Base-by-base conservation (phyloP, 345 rosid genomes). In the Populus euphratica region DNA sequence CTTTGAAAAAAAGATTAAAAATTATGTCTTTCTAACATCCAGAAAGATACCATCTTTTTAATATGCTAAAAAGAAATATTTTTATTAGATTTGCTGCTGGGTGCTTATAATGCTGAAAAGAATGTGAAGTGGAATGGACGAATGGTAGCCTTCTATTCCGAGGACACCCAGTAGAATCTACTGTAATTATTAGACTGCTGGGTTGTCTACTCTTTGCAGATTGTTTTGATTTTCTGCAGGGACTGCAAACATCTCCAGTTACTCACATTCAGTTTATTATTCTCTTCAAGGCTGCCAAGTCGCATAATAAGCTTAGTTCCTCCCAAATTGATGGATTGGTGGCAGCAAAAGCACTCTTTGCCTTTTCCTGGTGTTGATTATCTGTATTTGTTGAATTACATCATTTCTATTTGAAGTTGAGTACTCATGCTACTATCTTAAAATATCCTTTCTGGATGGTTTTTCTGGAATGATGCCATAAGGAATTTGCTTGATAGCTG, bases 161-260 rank as follows among this genome's bases (percentile, higher is more conserved):
- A 41, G 67, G 72, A 41, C 43, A 64, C 13, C 20, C 18, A 18
- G 49, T 35, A 20, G 36, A 12, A 20, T 67, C 47, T 11, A 59
- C 25, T 66, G 69, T 61, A 59, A 69, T 35, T 76, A 41, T 38
- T 8, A 61, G 47, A 23, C 56, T 17, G 62, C 23, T 61, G 70
- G 75, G 1, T 25, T 66, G 63, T 50, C 35, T 54, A 5, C 25
- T 76, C 11, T 49, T 69, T 62, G 66, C 76, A 70, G 66, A 56
- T 72, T 76, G 80, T 68, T 54, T 73, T 80, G 72, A 71, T 78
- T 71, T 77, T 86, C 70, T 81, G 88, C 83, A 81, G 83, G 86
- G 76, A 54, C 35, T 27, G 5, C n/a, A 16, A 21, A 47, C 70
- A 23, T 68, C 17, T n/a, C 35, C 17, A 68, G 67, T 20, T 69